phyloP scores from a whole-genome alignment of 305 asterid species.

The Fraxinus latifolia region DNA sequence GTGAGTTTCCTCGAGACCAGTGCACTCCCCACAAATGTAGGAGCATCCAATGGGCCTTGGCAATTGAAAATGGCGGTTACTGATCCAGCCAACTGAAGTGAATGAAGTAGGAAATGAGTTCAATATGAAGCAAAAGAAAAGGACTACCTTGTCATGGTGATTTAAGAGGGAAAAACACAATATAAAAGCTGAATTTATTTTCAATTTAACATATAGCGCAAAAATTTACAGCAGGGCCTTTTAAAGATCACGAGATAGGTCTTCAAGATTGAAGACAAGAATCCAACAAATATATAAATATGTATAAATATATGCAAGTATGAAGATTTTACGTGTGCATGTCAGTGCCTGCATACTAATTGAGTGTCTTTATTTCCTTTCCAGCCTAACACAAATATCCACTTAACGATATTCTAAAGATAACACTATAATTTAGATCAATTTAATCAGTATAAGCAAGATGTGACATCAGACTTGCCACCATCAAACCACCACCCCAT shows the following conservation, averaged over 20 bases:
- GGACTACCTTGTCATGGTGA: constrained; percentile 19
- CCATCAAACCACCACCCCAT: background rate
- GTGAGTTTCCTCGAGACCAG: constrained; percentile 85
- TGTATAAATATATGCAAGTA: background rate
- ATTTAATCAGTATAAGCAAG: background rate
- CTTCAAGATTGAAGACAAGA: constrained; percentile 21
- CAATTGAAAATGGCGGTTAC: constrained; percentile 95
- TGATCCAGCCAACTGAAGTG: constrained; percentile 90
- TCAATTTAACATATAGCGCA: background rate
- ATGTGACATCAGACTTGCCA: constrained; percentile 5
- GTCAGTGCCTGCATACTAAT: background rate
- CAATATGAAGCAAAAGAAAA: constrained; percentile 13
- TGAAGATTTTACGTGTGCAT: background rate
- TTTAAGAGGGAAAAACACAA: background rate
- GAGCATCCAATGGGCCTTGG: constrained; percentile 99
- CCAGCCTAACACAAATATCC: background rate
- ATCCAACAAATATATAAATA: background rate
- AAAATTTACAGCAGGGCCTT: background rate
- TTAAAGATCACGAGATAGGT: background rate
- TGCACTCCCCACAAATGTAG: constrained; percentile 95
- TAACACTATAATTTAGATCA: background rate
- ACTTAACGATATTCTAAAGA: background rate
- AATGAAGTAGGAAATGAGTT: constrained; percentile 26
- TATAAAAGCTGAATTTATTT: background rate
- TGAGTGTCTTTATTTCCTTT: background rate